Percentiles rank a stretch among this genome's conserved stretches.
These are phyloP conservation scores for Syzygium grande DNA, from an alignment of 345 rosid species.

Conservation along the genomic window DNA sequence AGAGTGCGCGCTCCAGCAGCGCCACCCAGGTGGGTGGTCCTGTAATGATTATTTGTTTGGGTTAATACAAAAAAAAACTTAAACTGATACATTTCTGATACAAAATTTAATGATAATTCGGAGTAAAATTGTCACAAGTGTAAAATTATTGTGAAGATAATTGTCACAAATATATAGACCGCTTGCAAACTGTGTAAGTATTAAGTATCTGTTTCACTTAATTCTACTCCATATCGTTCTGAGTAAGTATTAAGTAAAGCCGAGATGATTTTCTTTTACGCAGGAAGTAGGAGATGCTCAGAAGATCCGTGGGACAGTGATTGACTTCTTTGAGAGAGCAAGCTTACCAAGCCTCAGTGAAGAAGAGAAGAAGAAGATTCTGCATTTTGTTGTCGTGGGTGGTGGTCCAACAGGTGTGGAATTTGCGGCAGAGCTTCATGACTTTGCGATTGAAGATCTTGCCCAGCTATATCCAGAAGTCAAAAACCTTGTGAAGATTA, in stretches of 20 bases:
- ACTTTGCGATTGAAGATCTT: constrained; percentile 57
- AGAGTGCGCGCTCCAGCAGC: no score
- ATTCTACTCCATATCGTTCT: not conserved
- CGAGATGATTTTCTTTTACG: not conserved
- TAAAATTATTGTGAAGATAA: no score
- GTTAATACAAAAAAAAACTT: no score
- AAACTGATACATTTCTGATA: no score
- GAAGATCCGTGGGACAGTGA: constrained; percentile 44
- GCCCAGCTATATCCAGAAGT: constrained; percentile 46
- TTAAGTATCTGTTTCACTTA: no score
- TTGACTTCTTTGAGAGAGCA: constrained; percentile 71
- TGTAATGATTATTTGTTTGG: no score
- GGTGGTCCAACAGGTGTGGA: constrained; percentile 92
- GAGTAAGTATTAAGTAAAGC: not conserved
- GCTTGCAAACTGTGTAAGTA: no score
- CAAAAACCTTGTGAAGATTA: constrained; percentile 39
- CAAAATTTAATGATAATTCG: no score
- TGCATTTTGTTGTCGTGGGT: constrained; percentile 85
- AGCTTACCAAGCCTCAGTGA: constrained; percentile 56
- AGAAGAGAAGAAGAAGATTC: constrained; percentile 59
- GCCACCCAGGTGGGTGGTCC: no score
- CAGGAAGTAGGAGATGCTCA: constrained; percentile 82
- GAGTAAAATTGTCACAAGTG: no score
- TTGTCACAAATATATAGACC: no score
- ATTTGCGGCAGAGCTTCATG: constrained; percentile 86